A percentile compares a stretch with the other conserved stretches of the same genome.
Evolutionary conservation across 805 yeast genomes (phyloP).

Genomic region (Candida parachauliodes): DNA sequence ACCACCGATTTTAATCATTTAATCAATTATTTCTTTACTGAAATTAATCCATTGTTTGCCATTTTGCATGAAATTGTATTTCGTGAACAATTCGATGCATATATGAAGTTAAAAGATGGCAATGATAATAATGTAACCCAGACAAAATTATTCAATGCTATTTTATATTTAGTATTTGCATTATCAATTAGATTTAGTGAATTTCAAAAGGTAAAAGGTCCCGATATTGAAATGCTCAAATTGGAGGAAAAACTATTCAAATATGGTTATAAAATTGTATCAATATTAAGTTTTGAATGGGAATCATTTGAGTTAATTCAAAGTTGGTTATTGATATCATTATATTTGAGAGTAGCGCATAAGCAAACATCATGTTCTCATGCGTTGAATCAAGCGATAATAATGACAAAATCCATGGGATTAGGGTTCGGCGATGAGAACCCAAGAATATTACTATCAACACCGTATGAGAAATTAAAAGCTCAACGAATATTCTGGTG

Average conservation of each 20-base stretch:
- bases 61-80: constrained; percentile 54
- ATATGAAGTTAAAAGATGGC: constrained; percentile 20
- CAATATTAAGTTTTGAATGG: constrained; percentile 37
- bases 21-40: constrained; percentile 42
- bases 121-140: constrained; percentile 22
- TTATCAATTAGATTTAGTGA: constrained; percentile 51
- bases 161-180: constrained; percentile 47
- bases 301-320: constrained; percentile 42
- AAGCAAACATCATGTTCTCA: constrained; percentile 33
- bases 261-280: constrained; percentile 29
- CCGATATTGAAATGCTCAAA: constrained; percentile 21
- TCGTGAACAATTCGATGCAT: constrained; percentile 42
- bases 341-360: constrained; percentile 36
- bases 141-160: constrained; percentile 50
- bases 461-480: constrained; percentile 43
- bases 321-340: constrained; percentile 34
- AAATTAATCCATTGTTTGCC: constrained; percentile 51
- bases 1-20: constrained; percentile 15
- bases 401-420: constrained; percentile 39
- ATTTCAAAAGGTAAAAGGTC: constrained; percentile 26
- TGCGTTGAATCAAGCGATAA: constrained; percentile 33
- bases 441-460: constrained; percentile 17
- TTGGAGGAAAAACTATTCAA: constrained; percentile 34
- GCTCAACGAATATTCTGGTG: constrained; percentile 53
- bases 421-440: constrained; percentile 18